phyloP scores from a whole-genome alignment of 768 basidiomycete genomes.

The Saitozyma sp. region DNA sequence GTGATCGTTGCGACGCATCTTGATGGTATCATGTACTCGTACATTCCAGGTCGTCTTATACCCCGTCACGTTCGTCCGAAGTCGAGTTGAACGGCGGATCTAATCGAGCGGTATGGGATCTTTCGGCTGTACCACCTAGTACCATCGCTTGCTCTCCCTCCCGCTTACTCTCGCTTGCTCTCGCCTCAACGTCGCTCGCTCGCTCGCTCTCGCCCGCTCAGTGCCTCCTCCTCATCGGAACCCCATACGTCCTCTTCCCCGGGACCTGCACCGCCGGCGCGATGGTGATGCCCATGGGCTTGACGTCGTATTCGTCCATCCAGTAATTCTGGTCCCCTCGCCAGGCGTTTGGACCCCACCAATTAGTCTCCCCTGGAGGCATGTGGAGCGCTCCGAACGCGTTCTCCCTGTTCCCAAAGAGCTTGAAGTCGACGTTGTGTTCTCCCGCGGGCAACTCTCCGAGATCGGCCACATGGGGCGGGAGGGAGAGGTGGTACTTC shows the following conservation, averaged over 20 bases:
- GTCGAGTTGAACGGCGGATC: too few species aligned
- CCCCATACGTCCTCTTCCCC: conserved; percentile 11
- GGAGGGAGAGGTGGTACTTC: conserved; percentile 12
- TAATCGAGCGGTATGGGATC: too few species aligned
- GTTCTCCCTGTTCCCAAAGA: conserved; percentile 40
- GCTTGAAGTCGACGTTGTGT: conserved; percentile 28
- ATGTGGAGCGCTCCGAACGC: conserved; percentile 37
- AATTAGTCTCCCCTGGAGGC: conserved; percentile 30
- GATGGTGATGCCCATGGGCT: conserved; percentile 27
- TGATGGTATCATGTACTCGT: too few species aligned
- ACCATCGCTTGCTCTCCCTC: too few species aligned
- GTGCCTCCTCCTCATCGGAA: not conserved
- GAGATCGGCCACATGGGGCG: conserved; percentile 20
- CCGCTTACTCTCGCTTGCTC: too few species aligned
- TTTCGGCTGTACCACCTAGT: too few species aligned
- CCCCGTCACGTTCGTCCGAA: too few species aligned
- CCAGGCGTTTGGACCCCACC: conserved; percentile 33
- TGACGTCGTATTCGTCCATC: conserved; percentile 37
- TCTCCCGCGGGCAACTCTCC: conserved; percentile 11
- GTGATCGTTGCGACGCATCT: too few species aligned
- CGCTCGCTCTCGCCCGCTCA: too few species aligned
- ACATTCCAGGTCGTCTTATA: too few species aligned
- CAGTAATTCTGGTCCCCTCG: conserved; percentile 38
- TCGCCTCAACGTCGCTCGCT: too few species aligned
- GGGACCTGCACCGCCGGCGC: conserved; percentile 29